A percentile compares a stretch with the other conserved stretches of the same genome.
These are phyloP conservation scores for Saposhnikovia divaricata DNA, from an alignment of 129 eudicot species.

Conservation along the genomic window DNA sequence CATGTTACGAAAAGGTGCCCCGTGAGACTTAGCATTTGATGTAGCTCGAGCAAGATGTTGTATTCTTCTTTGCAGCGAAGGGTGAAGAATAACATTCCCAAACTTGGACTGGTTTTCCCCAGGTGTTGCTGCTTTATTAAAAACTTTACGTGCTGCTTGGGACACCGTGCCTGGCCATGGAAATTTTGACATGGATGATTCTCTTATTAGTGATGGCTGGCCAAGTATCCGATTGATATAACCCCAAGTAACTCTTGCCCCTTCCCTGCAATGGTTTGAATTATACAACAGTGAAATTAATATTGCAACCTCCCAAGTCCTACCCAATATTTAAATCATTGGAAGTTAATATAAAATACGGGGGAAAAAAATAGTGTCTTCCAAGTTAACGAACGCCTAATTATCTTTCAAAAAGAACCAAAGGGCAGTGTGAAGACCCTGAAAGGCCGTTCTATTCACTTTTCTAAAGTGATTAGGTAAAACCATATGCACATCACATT, in stretches of 20 bases:
- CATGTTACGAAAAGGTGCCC: conserved; percentile 99
- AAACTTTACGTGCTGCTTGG: conserved; percentile 37
- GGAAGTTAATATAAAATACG: not conserved
- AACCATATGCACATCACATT: not conserved
- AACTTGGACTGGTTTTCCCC: conserved; percentile 44
- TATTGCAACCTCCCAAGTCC: not conserved
- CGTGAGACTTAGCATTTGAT: conserved; percentile 83
- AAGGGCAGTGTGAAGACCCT: not conserved
- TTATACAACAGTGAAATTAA: conserved; percentile 5
- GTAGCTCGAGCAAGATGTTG: conserved; percentile 97
- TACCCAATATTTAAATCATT: not conserved
- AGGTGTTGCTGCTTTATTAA: conserved; percentile 33
- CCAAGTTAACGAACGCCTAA: not conserved
- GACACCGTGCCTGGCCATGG: conserved; percentile 73
- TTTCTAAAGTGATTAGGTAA: not conserved
- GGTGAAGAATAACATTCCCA: conserved; percentile 74
- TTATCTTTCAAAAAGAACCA: not conserved
- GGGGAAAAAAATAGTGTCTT: not conserved
- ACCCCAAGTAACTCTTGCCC: conserved; percentile 95
- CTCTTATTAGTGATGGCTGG: conserved; percentile 96
- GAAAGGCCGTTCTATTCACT: not conserved
- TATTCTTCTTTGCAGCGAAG: conserved; percentile 81
- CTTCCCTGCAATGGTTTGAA: conserved; percentile 59
- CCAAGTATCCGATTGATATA: conserved; percentile 91
- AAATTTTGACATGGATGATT: conserved; percentile 79